Conservation (phyloP, 192 early-diverging fungal species). For the Entrophospora sp. region DNA sequence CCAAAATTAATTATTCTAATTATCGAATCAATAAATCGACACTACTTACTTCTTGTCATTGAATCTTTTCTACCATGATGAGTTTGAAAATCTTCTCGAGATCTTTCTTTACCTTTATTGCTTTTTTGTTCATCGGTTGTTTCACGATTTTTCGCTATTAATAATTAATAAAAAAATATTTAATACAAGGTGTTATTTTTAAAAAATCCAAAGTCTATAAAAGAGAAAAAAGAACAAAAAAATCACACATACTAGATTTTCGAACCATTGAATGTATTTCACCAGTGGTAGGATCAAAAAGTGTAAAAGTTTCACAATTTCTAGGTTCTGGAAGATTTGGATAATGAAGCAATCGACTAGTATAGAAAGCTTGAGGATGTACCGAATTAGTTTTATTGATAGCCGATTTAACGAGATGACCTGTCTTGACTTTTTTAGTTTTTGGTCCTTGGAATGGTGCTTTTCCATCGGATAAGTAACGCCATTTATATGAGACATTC, state of each 20-base stretch:
- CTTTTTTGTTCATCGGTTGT: neutral
- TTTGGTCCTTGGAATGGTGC: conserved; percentile 4
- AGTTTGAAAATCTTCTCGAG: no score
- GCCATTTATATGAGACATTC: conserved; percentile 9
- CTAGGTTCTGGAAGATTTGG: conserved; percentile 1
- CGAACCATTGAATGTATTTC: neutral
- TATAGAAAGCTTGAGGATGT: neutral
- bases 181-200: neutral
- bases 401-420: neutral
- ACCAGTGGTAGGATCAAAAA: neutral
- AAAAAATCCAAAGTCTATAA: neutral
- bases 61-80: neutral
- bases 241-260: neutral
- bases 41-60: neutral
- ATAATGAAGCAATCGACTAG: conserved; percentile 1
- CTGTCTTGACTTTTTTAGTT: neutral
- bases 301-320: neutral
- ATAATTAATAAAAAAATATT: neutral
- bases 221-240: neutral
- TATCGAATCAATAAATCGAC: neutral
- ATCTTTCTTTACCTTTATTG: neutral
- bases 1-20: neutral
- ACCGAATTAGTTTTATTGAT: neutral
- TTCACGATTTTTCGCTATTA: neutral
- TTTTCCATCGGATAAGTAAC: conserved; percentile 9